Conservation (phyloP, 306 rosid genomes). For the Ormosia emarginata region DNA sequence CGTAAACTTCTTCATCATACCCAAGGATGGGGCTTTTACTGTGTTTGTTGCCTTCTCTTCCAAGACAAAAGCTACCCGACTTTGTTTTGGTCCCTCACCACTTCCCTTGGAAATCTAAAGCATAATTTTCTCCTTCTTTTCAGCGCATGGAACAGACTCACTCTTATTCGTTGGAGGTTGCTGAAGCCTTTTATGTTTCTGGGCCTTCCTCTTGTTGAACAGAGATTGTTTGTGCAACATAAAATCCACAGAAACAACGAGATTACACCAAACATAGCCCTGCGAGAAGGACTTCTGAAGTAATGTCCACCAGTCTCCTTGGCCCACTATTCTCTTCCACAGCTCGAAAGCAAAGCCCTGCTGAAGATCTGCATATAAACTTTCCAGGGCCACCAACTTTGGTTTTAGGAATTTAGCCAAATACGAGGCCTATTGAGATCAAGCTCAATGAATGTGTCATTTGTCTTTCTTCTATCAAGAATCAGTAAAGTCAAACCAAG, state of each 20-base stretch:
- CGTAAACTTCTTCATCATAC: not conserved
- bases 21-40: not conserved
- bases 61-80: not conserved
- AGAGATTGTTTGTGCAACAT: slow-evolving; percentile 25
- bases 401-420: slow-evolving; percentile 37
- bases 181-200: not conserved
- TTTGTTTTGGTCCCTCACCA: not conserved
- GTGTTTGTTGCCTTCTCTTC: not conserved
- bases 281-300: slow-evolving; percentile 54
- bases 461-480: slow-evolving; percentile 5
- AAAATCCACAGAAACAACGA: slow-evolving; percentile 69
- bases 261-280: slow-evolving; percentile 66
- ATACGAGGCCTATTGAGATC: slow-evolving; percentile 32
- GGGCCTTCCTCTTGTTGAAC: not conserved
- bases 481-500: not conserved
- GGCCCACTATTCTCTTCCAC: slow-evolving; percentile 60
- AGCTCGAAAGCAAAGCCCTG: slow-evolving; percentile 35
- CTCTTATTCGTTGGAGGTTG: not conserved
- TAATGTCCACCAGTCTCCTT: slow-evolving; percentile 60
- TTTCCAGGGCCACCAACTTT: slow-evolving; percentile 21
- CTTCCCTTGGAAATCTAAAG: slow-evolving; percentile 10
- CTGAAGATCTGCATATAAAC: slow-evolving; percentile 30
- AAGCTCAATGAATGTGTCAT: slow-evolving; percentile 42
- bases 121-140: slow-evolving; percentile 15
- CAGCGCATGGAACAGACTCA: slow-evolving; percentile 1